Base-by-base conservation (phyloP, 441 rosid genomes). In the Rhodomyrtus psidioides region DNA sequence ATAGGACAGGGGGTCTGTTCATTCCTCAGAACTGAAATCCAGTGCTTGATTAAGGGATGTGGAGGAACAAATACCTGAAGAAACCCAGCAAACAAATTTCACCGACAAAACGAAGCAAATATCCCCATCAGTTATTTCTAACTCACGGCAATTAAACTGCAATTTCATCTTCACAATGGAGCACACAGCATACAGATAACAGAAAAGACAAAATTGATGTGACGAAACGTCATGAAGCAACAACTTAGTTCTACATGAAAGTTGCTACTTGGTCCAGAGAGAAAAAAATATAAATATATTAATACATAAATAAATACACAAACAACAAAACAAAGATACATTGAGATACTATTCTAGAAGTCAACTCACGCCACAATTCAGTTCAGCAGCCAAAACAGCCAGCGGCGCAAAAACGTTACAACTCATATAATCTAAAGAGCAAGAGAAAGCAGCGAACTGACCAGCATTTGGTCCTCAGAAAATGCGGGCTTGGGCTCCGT, bases 21-120 rank as follows among this genome's bases (percentile, higher is more conserved):
- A 58, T 95, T 97, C 85, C 98, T 91, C 65, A 97, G 86, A 87
- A 97, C 94, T 16, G 96, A 95, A 89, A 97, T 91, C 98, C 98
- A 95, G 84, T 97, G 99, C 92, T 95, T 95, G 90, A 97, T 94
- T 92, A 95, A 90, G 26, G 98, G 98, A 90, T 95, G 98, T 1
- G 98, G 98, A 34, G 99, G 98, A 91, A 97, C 99, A 88, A 91
- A 95, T 2, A 95, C 99, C 98, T 97, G 90, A 62, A 56, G 58
- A 56, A 21, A 30, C 79, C 53, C 54, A 39, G 21, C 34, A 5
- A 65, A 58, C 53, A 12, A 62, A 19, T n/a, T 21, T 34, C 42
- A 82, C 84, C 19, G 5, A 82, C n/a, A 53, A 53, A 53, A 56
- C 15, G 12, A 82, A 54, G 7, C 10, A 9, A 30, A 62, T 62